Base-by-base conservation (phyloP, 331 rosid species). In the Erythrophleum ivorense region DNA sequence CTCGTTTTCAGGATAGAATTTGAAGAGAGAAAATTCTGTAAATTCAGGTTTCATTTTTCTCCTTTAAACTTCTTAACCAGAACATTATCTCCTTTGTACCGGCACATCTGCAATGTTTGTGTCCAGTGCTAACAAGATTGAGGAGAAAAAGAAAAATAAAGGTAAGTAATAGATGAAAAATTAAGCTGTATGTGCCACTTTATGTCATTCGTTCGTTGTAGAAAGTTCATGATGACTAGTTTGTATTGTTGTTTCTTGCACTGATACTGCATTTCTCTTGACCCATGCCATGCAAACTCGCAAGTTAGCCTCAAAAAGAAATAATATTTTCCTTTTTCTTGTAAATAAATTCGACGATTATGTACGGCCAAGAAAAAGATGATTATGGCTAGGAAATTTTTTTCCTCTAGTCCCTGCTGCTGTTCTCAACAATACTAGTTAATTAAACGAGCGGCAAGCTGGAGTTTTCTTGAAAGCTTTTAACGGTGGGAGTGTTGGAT, bases 21-120 rank as follows among this genome's bases (percentile, higher is more conserved):
- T 86, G 65, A 72, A 60, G 82, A 77, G 91, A 86, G 77, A 70
- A 76, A 87, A 78, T 78, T 78, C 83, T 90, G 93, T 90, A 91
- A 86, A 91, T 88, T 84, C 91, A 87, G 92, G 85, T 80, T 80
- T 82, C 78, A 7, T 8, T 85, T 77, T 78, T 74, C n/a, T 81
- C 80, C 63, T 66, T 82, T 81, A 62, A 70, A 74, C 81, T 71
- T 73, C 69, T 41, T 46, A 58, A 64, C 79, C 54, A 49, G 67
- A 71, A 80, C 12, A 77, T 70, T 46, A 67, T 84, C 85, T 79
- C 81, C 86, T 68, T 38, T 77, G 92, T 80, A 83, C 86, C 87
- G 89, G 92, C 90, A 81, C 84, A 80, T 86, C 71, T 83, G 82
- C 78, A 83, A 84, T 76, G 59, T 73, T 24, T 79, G 85, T 86